Percentiles rank a stretch among this genome's conserved stretches.
Conservation (phyloP, 768 basidiomycete genomes). For the Auriscalpium microsporum region DNA sequence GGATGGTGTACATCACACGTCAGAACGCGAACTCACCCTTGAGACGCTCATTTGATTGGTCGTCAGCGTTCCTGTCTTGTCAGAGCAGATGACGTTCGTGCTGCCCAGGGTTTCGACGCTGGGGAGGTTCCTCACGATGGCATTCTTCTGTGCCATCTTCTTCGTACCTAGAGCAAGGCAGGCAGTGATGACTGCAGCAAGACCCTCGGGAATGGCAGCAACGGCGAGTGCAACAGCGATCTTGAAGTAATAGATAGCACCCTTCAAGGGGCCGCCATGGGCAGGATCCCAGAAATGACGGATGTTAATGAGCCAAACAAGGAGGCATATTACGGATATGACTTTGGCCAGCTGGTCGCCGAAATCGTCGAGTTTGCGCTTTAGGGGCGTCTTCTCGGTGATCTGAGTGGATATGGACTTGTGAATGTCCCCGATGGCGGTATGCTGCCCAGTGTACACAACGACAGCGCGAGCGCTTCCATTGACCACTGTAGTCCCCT, state of each 20-base stretch:
- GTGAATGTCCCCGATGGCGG: conserved; percentile 96
- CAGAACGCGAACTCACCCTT: conserved; percentile 35
- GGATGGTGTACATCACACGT: neutral
- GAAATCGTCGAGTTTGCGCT: conserved; percentile 96
- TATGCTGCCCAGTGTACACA: conserved; percentile 74
- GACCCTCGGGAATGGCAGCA: conserved; percentile 94
- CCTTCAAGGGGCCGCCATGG: conserved; percentile 84
- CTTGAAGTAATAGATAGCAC: conserved; percentile 98
- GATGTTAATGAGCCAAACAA: conserved; percentile 97
- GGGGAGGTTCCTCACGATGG: conserved; percentile 93
- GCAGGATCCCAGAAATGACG: conserved; percentile 94
- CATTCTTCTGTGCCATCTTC: conserved; percentile 99
- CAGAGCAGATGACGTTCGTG: conserved; percentile 97
- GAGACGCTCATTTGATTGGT: conserved; percentile 98
- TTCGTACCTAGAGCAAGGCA: conserved; percentile 95
- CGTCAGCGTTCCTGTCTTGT: conserved; percentile 95
- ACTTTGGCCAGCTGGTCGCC: conserved; percentile 97
- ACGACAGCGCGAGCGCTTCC: conserved; percentile 86
- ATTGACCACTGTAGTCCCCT: conserved; percentile 96
- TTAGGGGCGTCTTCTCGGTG: conserved; percentile 92
- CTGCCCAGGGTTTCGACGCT: conserved; percentile 96
- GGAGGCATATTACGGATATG: conserved; percentile 91
- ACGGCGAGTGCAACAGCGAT: conserved; percentile 99
- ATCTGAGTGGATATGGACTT: conserved; percentile 92
- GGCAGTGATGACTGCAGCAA: conserved; percentile 97